These are phyloP conservation scores for Haplosporangium gracile DNA, from an alignment of 192 early-diverging fungal species.

Conservation along the genomic window DNA sequence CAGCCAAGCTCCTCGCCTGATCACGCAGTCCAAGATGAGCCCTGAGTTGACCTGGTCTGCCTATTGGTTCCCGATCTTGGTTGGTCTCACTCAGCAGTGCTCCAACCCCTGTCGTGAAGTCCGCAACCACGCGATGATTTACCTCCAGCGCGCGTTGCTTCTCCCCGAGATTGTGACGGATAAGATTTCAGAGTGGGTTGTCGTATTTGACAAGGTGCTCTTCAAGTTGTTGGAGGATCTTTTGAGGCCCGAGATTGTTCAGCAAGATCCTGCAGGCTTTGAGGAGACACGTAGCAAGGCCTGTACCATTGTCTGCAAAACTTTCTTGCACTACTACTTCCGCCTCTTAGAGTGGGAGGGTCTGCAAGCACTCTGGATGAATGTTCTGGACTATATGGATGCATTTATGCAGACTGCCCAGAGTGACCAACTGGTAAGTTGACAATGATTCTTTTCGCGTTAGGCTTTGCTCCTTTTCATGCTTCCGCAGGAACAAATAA, in stretches of 20 bases:
- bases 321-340: conserved; percentile 80
- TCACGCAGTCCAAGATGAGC: conserved; percentile 58
- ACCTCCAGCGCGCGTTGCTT: conserved; percentile 84
- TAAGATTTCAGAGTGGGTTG: conserved; percentile 63
- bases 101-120: conserved; percentile 83
- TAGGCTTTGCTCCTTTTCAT: not conserved
- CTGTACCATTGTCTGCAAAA: conserved; percentile 78
- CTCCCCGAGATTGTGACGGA: conserved; percentile 67
- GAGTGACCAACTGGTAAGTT: conserved; percentile 69
- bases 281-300: conserved; percentile 84
- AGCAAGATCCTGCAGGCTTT: conserved; percentile 73
- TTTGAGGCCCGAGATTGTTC: conserved; percentile 78
- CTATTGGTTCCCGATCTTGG: conserved; percentile 85
- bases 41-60: conserved; percentile 72
- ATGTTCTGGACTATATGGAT: conserved; percentile 76
- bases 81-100: conserved; percentile 80
- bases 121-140: conserved; percentile 83
- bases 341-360: conserved; percentile 69
- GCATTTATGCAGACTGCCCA: conserved; percentile 71
- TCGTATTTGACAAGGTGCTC: conserved; percentile 87
- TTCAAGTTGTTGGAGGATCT: conserved; percentile 92
- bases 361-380: conserved; percentile 70
- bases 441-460: not conserved
- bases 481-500: too few species aligned
- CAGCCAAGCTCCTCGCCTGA: conserved; percentile 61